A percentile compares a stretch with the other conserved stretches of the same genome.
Evolutionary conservation across 2,329 filamentous ascomycete genomes (phyloP).

Genomic region (Xylaria sp.): DNA sequence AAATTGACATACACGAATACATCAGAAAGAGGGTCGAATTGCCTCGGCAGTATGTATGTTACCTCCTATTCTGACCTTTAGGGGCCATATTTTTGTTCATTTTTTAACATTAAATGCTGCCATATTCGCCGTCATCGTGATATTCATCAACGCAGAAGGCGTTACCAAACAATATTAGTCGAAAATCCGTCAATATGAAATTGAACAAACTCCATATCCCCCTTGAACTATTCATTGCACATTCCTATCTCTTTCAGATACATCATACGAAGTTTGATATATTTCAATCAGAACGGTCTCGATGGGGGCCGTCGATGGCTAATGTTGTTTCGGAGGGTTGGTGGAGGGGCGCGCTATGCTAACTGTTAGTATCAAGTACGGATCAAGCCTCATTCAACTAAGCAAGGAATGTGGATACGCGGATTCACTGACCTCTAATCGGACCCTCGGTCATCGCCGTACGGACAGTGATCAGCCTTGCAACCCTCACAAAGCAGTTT

Average conservation of each 20-base stretch:
- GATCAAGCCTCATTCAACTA: neutral
- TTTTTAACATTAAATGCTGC: no score
- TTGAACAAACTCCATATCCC: neutral
- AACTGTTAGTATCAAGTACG: neutral
- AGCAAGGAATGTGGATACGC: neutral
- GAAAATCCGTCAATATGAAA: neutral
- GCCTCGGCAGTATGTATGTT: no score
- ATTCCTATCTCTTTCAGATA: neutral
- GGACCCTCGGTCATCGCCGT: neutral
- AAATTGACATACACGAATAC: no score
- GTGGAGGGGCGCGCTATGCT: neutral
- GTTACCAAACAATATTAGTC: neutral
- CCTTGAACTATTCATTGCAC: neutral
- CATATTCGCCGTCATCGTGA: neutral
- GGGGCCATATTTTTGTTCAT: no score
- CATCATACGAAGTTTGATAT: neutral
- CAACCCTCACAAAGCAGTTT: constrained; percentile 38
- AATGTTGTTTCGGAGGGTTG: neutral
- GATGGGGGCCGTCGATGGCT: neutral
- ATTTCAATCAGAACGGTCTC: neutral
- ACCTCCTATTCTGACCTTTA: no score
- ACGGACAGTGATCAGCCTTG: constrained; percentile 21
- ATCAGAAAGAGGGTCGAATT: no score
- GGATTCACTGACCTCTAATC: neutral
- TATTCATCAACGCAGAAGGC: neutral